Percentiles rank a stretch among this genome's conserved stretches.
Conservation (phyloP, 495 filamentous ascomycete genomes). For the Aspergillus ellipticus region DNA sequence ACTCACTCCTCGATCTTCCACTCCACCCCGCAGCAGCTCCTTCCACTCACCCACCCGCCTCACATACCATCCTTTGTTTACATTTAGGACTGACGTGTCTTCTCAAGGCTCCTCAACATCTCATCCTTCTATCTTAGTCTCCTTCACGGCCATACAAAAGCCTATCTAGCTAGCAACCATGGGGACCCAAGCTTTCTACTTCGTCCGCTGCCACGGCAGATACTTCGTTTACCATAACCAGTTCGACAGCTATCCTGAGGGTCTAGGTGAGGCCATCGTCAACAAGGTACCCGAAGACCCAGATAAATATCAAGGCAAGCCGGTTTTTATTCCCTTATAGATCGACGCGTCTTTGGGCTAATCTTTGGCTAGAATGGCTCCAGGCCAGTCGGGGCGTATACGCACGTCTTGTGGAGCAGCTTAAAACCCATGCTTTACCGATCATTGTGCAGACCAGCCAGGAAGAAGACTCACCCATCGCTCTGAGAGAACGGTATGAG, state of each 20-base stretch:
- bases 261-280: slow-evolving; percentile 21
- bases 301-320: slow-evolving; percentile 19
- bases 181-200: slow-evolving; percentile 25
- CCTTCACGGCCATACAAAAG: not conserved
- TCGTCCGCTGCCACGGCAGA: slow-evolving; percentile 24
- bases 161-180: slow-evolving; percentile 5
- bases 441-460: slow-evolving; percentile 3
- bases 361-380: slow-evolving; percentile 13
- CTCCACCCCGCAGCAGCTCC: not conserved
- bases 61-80: not conserved
- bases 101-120: not conserved
- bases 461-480: slow-evolving; percentile 1
- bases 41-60: not conserved
- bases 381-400: slow-evolving; percentile 7
- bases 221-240: slow-evolving; percentile 31
- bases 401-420: slow-evolving; percentile 7
- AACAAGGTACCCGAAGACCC: slow-evolving; percentile 21
- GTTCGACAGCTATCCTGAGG: slow-evolving; percentile 28
- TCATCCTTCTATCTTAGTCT: not conserved
- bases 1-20: no score
- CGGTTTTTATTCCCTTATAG: not conserved
- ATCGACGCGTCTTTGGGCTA: not conserved
- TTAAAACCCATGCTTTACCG: slow-evolving; percentile 11
- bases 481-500: slow-evolving; percentile 6
- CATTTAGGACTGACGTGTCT: not conserved